Conservation (phyloP, 2,329 filamentous ascomycete genomes). For the Penicillium sp. region DNA sequence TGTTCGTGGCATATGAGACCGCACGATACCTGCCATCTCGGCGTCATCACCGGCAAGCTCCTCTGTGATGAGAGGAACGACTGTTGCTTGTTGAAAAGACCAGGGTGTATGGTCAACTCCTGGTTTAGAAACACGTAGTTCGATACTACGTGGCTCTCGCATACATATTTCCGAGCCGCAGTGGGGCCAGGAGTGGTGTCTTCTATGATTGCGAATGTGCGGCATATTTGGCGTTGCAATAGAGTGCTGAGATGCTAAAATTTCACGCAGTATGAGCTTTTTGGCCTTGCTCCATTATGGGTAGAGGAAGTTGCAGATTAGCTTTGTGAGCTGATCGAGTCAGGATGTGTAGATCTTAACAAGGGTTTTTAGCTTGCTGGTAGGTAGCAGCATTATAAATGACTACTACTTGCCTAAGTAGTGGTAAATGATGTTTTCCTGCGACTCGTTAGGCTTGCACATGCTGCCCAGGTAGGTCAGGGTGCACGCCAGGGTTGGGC, state of each 20-base stretch:
- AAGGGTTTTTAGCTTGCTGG: background rate
- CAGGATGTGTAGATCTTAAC: background rate
- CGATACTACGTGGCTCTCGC: constrained; percentile 25
- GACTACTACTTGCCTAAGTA: background rate
- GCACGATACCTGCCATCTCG: constrained; percentile 39
- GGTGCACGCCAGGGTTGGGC: constrained; percentile 3
- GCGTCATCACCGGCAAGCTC: constrained; percentile 33
- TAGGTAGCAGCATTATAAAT: constrained; percentile 21
- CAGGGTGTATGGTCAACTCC: constrained; percentile 13
- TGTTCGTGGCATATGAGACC: constrained; percentile 22
- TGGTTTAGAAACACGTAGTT: constrained; percentile 22
- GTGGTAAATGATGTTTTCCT: too few species aligned
- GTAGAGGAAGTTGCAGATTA: background rate
- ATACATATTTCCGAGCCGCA: constrained; percentile 30
- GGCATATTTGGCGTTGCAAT: constrained; percentile 26
- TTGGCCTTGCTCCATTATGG: constrained; percentile 11
- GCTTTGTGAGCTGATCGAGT: background rate
- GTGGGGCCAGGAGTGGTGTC: constrained; percentile 44
- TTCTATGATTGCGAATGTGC: constrained; percentile 32
- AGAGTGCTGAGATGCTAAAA: background rate
- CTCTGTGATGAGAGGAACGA: constrained; percentile 20
- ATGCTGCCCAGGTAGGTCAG: background rate
- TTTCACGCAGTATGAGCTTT: background rate
- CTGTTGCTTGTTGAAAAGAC: constrained; percentile 12
- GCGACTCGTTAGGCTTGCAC: constrained; percentile 1